phyloP scores from a whole-genome alignment of 2,329 filamentous ascomycete species.

The Penicillium sclerotigenum region DNA sequence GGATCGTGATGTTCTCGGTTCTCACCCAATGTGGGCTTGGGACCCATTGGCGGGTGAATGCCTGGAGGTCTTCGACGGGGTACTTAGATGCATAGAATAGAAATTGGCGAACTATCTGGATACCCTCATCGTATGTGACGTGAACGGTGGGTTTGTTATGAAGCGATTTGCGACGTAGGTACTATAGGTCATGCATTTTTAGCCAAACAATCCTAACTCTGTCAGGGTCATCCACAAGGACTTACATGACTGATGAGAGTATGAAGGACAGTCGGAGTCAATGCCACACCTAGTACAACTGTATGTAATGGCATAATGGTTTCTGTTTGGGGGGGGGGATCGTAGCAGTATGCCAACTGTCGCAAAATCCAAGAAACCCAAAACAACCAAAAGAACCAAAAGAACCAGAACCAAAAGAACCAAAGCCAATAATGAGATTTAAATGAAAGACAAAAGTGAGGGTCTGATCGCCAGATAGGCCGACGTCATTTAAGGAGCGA shows the following conservation, averaged over 20 bases:
- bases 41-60: conserved; percentile 88
- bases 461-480: neutral
- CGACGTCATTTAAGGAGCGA: neutral
- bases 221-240: conserved; percentile 9
- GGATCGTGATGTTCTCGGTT: conserved; percentile 66
- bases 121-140: conserved; percentile 89
- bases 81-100: conserved; percentile 80
- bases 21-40: conserved; percentile 86
- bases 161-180: conserved; percentile 72
- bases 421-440: neutral
- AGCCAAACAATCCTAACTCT: neutral
- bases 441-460: neutral
- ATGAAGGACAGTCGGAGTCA: conserved; percentile 82
- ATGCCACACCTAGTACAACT: conserved; percentile 73
- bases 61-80: conserved; percentile 88
- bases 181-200: conserved; percentile 51
- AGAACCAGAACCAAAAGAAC: neutral
- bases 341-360: neutral
- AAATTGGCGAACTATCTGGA: conserved; percentile 83
- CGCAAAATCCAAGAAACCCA: neutral
- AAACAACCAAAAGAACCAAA: neutral
- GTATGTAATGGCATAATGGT: conserved; percentile 67
- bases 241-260: conserved; percentile 83
- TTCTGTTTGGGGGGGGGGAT: conserved; percentile 1
- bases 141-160: conserved; percentile 81